Base-by-base conservation (phyloP, 805 yeast species). In the Sugiyamaella mastotermitis region DNA sequence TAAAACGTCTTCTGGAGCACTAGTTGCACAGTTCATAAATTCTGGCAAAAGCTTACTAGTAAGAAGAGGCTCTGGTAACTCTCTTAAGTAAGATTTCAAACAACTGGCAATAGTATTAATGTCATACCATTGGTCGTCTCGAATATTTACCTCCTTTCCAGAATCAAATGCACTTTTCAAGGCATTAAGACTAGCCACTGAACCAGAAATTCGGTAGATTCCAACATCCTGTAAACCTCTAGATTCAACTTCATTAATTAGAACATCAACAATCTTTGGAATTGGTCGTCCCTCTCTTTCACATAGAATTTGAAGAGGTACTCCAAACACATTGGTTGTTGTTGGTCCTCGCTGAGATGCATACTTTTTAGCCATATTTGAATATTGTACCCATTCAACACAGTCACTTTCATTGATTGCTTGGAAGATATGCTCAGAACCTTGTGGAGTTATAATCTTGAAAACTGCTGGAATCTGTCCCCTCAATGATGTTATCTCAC, bases 141-240 rank as follows among this genome's bases (percentile, higher is more conserved):
- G 70, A 47, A 72, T 52, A 3, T 74, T 64, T 8, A 55, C 55
- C 25, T 60, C 52, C 8, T 59, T 60, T 21, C 73, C 74, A 38
- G 72, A 74, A 43, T 71, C 78, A 52, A 77, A 76, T 10, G 76
- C 74, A 24, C 61, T 63, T 50, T 71, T 74, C 43, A 76, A 58
- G 4, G 69, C 62, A 36, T 74, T 71, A 31, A 76, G 74, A 35
- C 76, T 71, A 5, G 77, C 78, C 26, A 74, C 66, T 6, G 81
- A 75, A 3, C 82, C 83, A 1, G 81, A 76, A 23, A 76, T 68
- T 57, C 97, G 76, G 58, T 90, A 90, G 10, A 90, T 67, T 13
- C 97, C 97, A 38, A 85, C 83, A 55, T 88, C 97, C 48, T 85
- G 87, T 20, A 90, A 57, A 0, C 97, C 96, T 38, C 88, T 74